These are phyloP conservation scores for Globisporangium cederbergense DNA, from an alignment of 352 stramenopile genomes.

Conservation along the genomic window DNA sequence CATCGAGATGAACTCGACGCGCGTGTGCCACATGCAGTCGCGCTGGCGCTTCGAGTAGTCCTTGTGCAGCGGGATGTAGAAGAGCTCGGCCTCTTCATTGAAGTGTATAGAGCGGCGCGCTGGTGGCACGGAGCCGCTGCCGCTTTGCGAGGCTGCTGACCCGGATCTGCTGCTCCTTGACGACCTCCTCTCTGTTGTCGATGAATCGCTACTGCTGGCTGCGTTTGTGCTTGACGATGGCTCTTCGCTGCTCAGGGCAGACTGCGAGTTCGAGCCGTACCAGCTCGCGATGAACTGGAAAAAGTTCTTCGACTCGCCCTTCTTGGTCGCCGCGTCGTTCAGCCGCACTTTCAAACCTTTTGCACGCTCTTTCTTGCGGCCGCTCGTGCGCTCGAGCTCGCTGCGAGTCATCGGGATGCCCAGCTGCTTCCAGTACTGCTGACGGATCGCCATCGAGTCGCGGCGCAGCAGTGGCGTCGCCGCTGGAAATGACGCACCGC, in stretches of 20 bases:
- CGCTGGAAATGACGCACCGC: background rate
- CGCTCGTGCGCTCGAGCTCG: slow-evolving; percentile 77
- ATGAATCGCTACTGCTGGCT: slow-evolving; percentile 9
- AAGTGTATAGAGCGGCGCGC: slow-evolving; percentile 55
- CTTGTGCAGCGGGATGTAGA: slow-evolving; percentile 80
- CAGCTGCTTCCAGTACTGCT: slow-evolving; percentile 86
- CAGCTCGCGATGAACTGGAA: slow-evolving; percentile 83
- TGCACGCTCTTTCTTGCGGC: slow-evolving; percentile 52
- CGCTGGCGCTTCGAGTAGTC: slow-evolving; percentile 87
- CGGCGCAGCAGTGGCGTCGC: slow-evolving; percentile 40
- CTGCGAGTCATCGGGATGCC: slow-evolving; percentile 77
- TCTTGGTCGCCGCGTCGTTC: slow-evolving; percentile 54
- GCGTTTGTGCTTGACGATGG: slow-evolving; percentile 3
- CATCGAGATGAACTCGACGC: slow-evolving; percentile 81
- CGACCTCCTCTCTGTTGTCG: background rate
- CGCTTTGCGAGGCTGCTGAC: slow-evolving; percentile 1
- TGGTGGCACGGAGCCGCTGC: slow-evolving; percentile 4
- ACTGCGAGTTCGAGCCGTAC: slow-evolving; percentile 38
- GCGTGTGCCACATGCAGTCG: slow-evolving; percentile 83
- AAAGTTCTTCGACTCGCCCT: slow-evolving; percentile 53
- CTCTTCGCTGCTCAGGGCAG: background rate
- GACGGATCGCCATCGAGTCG: slow-evolving; percentile 79
- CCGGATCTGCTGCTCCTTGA: slow-evolving; percentile 6
- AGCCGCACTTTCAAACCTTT: slow-evolving; percentile 74
- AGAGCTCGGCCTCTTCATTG: slow-evolving; percentile 77